These are phyloP conservation scores for Pseudogymnoascus sp. DNA, from an alignment of 2,329 filamentous ascomycete species.

Conservation along the genomic window DNA sequence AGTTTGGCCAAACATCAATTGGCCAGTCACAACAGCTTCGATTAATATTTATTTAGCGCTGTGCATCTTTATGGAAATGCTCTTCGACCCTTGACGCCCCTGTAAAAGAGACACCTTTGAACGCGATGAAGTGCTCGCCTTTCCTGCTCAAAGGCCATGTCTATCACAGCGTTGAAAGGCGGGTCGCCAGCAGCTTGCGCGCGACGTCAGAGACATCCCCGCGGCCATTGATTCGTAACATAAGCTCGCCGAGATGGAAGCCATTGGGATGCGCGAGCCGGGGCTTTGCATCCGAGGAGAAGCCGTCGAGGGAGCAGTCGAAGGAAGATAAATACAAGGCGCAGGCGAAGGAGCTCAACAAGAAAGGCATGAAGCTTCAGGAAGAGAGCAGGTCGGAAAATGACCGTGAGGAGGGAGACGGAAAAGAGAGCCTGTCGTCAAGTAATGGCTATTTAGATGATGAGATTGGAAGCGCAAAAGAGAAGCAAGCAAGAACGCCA, in stretches of 20 bases:
- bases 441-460: slow-evolving; percentile 31
- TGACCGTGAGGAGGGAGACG: slow-evolving; percentile 14
- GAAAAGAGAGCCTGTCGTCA: neutral
- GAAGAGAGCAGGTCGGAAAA: slow-evolving; percentile 29
- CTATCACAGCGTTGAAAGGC: neutral
- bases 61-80: neutral
- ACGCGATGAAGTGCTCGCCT: slow-evolving; percentile 3
- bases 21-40: neutral
- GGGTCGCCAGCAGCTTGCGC: neutral
- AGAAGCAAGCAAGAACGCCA: slow-evolving; percentile 51
- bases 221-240: neutral
- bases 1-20: neutral
- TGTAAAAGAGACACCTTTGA: neutral
- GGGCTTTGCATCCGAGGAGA: neutral
- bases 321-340: neutral
- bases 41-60: neutral
- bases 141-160: slow-evolving; percentile 1
- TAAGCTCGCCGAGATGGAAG: neutral
- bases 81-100: neutral
- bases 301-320: neutral
- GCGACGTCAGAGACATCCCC: neutral
- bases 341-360: slow-evolving; percentile 24
- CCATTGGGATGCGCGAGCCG: neutral
- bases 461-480: slow-evolving; percentile 34
- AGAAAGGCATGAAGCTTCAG: slow-evolving; percentile 29